Conservation (phyloP, 1,139 yeast genomes). For the Geotrichum phurueaensis region DNA sequence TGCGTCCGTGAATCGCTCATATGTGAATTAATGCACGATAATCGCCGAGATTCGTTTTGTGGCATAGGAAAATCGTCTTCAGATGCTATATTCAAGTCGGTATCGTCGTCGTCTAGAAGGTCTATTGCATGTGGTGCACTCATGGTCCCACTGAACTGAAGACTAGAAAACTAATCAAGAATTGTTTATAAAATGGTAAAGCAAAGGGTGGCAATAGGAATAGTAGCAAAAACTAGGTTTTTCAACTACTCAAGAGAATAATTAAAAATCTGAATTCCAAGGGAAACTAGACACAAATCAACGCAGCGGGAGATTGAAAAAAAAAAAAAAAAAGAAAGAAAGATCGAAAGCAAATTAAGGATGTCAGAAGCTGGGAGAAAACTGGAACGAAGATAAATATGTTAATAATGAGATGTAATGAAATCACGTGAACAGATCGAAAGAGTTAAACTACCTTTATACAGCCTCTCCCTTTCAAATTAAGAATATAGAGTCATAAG, state of each 20-base stretch:
- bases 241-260: neutral
- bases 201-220: neutral
- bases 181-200: neutral
- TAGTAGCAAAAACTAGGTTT: neutral
- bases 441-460: neutral
- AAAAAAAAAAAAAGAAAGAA: neutral
- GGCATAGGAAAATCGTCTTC: neutral
- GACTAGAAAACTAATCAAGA: neutral
- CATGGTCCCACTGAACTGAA: neutral
- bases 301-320: neutral
- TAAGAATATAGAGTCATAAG: neutral
- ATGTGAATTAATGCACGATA: neutral
- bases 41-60: neutral
- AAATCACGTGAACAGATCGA: neutral
- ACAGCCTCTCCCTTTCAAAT: neutral
- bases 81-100: neutral
- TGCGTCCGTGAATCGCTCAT: neutral
- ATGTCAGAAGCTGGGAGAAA: neutral
- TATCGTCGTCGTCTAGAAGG: neutral
- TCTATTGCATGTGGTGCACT: neutral
- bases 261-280: neutral
- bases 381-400: neutral
- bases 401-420: neutral
- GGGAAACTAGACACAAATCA: neutral
- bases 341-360: too few species aligned